Conservation (phyloP, 192 early-diverging fungal species). For the Coemansia sp. region DNA sequence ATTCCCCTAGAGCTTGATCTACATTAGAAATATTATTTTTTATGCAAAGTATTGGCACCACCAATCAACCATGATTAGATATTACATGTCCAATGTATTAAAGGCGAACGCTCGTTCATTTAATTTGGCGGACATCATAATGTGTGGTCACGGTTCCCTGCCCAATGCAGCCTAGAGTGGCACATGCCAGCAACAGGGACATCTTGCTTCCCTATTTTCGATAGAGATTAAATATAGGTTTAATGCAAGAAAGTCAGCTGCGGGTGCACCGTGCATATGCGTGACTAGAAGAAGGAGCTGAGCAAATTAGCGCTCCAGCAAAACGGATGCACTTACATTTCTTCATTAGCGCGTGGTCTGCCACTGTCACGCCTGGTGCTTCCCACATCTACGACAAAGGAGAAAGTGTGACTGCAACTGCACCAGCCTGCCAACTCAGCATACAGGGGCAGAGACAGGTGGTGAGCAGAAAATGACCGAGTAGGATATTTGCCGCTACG, state of each 20-base stretch:
- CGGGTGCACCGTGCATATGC: neutral
- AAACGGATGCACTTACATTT: neutral
- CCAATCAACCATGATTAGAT: neutral
- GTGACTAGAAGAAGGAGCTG: neutral
- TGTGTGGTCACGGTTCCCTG: neutral
- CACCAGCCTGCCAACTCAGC: slow-evolving; percentile 2
- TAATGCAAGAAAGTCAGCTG: slow-evolving; percentile 10
- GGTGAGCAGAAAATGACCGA: slow-evolving; percentile 4
- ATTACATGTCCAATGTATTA: neutral
- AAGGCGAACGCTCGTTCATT: slow-evolving; percentile 4
- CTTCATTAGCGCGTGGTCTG: slow-evolving; percentile 10
- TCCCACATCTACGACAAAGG: slow-evolving; percentile 7
- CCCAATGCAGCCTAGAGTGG: neutral
- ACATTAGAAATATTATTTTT: neutral
- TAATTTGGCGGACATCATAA: neutral
- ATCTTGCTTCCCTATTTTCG: neutral
- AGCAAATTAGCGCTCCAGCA: slow-evolving; percentile 12
- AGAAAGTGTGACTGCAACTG: slow-evolving; percentile 8
- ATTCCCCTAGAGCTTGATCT: slow-evolving; percentile 12
- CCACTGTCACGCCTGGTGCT: neutral
- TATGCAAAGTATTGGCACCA: neutral
- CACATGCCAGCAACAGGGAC: neutral
- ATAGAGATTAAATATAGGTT: neutral
- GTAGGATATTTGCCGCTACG: slow-evolving; percentile 5
- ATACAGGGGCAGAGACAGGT: slow-evolving; percentile 4